Base-by-base conservation (phyloP, 1,139 yeast species). In the Diutina pseudorugosa region DNA sequence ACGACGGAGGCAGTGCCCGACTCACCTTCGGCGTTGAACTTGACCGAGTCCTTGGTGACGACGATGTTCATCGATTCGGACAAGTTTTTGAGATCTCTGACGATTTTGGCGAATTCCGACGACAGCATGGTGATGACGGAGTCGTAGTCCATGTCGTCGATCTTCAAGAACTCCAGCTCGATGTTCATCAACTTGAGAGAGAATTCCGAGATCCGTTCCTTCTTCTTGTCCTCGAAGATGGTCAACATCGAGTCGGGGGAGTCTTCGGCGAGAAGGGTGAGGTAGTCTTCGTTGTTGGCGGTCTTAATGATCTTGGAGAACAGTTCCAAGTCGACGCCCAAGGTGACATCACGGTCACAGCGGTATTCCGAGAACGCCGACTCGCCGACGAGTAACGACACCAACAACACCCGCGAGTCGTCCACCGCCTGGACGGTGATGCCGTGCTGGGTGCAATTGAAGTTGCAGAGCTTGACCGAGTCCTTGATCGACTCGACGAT, bases 401-500 rank as follows among this genome's bases (percentile, higher is more conserved):
- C 96, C 60, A 93, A 77, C 59, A 93, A 81, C 57, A 93, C 97
- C 76, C 97, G 89, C 41, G 98, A 90, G 65, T 90, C 95, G 70
- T 93, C 99, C 61, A 93, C 95, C 21, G 98, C 98, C 73, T 93
- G 98, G 23, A 94, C 94, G 19, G 95, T 86, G 62, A 93, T 85
- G 58, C 99, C 99, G 58, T 84, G 82, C 68, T 88, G 95, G 20
- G 95, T 82, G 72, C 98, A 93, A 72, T 91, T 95, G 76, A 93
- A 89, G 77, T 93, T 93, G 74, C 97, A 93, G 62, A 90, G 78
- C 65, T 87, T 87, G 58, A 93, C 96, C 65, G 95, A 83, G 65
- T 93, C 98, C 67, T 89, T 87, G 66, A 90, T 85, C 55, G 97
- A 83, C 62, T 93, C 98, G 63, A 90, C 85, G 64, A 89, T 82